phyloP scores from a whole-genome alignment of 176 grass and related monocot genomes.

The Alopecurus myosuroides region DNA sequence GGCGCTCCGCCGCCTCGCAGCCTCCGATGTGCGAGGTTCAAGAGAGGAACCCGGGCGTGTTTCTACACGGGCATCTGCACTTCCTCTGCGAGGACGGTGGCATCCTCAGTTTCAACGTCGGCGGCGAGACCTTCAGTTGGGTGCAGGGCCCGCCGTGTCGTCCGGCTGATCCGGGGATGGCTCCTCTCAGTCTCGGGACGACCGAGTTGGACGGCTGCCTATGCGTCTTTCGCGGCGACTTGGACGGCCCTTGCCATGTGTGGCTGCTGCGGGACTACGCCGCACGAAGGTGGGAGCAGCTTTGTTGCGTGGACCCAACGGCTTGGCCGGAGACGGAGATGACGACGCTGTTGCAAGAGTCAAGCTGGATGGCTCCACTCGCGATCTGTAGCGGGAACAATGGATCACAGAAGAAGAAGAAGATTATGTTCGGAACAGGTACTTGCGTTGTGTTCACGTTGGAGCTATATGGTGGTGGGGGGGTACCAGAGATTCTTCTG shows the following conservation, averaged over 20 bases:
- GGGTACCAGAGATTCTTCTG: background rate
- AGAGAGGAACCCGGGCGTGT: background rate
- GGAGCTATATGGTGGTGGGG: background rate
- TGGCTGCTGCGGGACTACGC: background rate
- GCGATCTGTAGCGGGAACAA: background rate
- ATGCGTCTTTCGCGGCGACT: background rate
- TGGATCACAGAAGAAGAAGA: background rate
- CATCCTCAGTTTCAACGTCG: background rate
- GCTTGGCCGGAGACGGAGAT: background rate
- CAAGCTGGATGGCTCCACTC: background rate
- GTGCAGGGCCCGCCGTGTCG: background rate
- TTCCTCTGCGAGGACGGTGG: background rate
- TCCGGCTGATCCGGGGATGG: background rate
- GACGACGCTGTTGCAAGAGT: too few relatives aligned
- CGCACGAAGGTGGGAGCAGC: background rate
- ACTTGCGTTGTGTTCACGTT: background rate
- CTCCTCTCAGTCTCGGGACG: background rate
- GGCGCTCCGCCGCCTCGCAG: background rate
- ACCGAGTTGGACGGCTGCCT: background rate
- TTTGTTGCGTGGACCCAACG: background rate
- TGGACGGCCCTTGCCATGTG: background rate
- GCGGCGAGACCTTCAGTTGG: background rate
- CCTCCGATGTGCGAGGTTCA: background rate
- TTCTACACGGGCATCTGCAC: background rate
- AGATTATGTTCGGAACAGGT: background rate